Evolutionary conservation across 441 rosid genomes (phyloP), one percentile per base, ranked within the genome.

Genomic region (Metrosideros polymorpha): DNA sequence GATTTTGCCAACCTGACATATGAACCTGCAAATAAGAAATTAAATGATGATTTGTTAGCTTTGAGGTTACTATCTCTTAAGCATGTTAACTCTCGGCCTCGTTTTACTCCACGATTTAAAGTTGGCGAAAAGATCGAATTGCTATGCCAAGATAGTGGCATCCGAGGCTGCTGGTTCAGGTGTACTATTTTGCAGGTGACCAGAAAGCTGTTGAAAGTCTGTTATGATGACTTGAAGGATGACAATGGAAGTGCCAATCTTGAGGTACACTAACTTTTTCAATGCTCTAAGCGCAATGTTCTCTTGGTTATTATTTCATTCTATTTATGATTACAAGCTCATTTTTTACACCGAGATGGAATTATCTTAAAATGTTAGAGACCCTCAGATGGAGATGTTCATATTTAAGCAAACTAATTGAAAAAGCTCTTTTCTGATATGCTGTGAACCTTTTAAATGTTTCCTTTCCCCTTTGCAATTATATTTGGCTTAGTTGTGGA

Each of bases 91-190:
- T 87, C 86, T 84, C 94, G 90, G 77, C 91, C 90, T 87, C 91
- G 89, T 91, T 83, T 75, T 86, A 84, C 85, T 84, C 89, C 89
- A 42, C 82, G 84, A 32, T 91, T 94, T 89, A 91, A 90, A 89
- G 92, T 91, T 84, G 95, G 90, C 90, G 97, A 94, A 84, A 96
- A 95, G 89, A 92, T 98, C 85, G 98, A 98, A 90, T 85, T 92
- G 87, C 89, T 98, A 85, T 93, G 98, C 93, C 99, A 95, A 93
- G 99, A 98, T 91, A 98, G 99, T 85, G 99, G 99, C 77, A 91
- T 98, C 87, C 93, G 97, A 91, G 99, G 99, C 57, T 98, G 99
- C 93, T 96, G 99, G 99, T 98, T 98, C 90, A 94, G 95, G 92
- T 95, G 99, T 91, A 94, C 96, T 47, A 89, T 98, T 90, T 86